Conservation (phyloP, 2,329 filamentous ascomycete genomes). For the Immersiporthe knoxdaviesiana region DNA sequence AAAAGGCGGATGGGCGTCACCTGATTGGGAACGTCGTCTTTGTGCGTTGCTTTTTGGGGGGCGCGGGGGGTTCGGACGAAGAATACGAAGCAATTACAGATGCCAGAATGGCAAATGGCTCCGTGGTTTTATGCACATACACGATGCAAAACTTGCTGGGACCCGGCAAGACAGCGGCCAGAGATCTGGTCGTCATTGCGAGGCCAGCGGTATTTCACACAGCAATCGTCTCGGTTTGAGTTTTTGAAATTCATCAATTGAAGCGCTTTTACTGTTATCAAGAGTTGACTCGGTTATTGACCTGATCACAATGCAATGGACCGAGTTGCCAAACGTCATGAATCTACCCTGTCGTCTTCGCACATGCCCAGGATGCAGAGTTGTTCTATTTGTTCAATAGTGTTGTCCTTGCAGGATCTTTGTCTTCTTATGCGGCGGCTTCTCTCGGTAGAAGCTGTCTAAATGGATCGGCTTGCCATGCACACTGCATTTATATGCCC, state of each 20-base stretch:
- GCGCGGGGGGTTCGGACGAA: background rate
- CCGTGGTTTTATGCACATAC: background rate
- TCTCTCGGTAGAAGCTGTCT: background rate
- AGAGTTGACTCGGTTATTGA: background rate
- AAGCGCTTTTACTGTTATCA: background rate
- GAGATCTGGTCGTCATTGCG: background rate
- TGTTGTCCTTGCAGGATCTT: background rate
- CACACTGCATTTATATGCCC: background rate
- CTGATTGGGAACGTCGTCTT: background rate
- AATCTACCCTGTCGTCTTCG: background rate
- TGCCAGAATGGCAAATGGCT: slow-evolving; percentile 6
- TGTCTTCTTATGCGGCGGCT: background rate
- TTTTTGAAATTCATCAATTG: slow-evolving; percentile 17
- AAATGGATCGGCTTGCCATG: background rate
- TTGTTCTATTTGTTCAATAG: background rate
- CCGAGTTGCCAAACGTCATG: background rate
- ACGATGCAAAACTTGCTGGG: background rate
- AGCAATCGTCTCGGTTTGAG: background rate
- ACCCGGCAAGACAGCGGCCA: background rate
- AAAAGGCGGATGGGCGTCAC: slow-evolving; percentile 2
- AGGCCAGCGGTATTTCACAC: background rate
- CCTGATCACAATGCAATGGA: background rate
- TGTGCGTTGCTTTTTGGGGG: background rate
- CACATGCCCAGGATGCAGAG: background rate
- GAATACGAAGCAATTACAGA: slow-evolving; percentile 3